phyloP scores from a whole-genome alignment of 2,329 filamentous ascomycete species.

The Leptographium procerum region DNA sequence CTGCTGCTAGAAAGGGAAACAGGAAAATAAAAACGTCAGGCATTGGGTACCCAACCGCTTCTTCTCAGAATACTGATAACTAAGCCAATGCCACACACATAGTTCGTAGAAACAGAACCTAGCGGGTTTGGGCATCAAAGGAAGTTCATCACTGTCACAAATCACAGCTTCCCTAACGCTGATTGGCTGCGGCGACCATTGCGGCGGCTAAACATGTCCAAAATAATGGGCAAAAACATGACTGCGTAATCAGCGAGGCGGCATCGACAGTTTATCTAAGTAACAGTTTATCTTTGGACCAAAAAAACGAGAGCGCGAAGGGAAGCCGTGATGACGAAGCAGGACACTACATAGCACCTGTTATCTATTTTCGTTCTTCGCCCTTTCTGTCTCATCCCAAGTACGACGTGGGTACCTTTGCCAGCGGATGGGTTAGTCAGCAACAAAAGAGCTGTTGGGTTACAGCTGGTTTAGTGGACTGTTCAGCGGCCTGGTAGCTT shows the following conservation, averaged over 20 bases:
- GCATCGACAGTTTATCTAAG: background rate
- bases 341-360: too few relatives aligned
- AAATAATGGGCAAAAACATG: background rate
- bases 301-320: background rate
- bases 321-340: background rate
- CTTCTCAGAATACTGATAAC: background rate
- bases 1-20: background rate
- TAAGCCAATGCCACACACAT: background rate
- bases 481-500: background rate
- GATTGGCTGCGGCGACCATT: background rate
- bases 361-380: background rate
- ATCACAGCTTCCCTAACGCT: background rate
- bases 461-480: background rate
- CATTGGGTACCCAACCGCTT: background rate
- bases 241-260: background rate
- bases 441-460: background rate
- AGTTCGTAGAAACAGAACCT: background rate
- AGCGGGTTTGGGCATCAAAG: slow-evolving; percentile 1
- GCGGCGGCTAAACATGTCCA: background rate
- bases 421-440: background rate
- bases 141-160: background rate
- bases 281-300: too few relatives aligned
- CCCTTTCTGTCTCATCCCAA: background rate
- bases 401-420: background rate
- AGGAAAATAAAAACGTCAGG: background rate